Base-by-base conservation (phyloP, 805 yeast genomes). In the Wickerhamomyces queroliae region DNA sequence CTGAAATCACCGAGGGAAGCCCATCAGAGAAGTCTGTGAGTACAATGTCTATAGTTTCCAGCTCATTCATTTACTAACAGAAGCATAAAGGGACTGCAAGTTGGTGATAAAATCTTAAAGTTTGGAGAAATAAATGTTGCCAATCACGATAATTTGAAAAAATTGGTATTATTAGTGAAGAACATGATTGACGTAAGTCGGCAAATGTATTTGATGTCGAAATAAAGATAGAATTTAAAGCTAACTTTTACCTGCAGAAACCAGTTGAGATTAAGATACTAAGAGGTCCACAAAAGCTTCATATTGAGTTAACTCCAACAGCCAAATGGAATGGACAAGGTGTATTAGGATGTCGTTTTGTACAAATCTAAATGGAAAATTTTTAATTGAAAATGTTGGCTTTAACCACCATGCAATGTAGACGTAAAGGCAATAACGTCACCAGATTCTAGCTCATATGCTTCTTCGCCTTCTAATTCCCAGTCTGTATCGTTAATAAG, bases 401-500 rank as follows among this genome's bases (percentile, higher is more conserved):
- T 31, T 47, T 49, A 91, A 35, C 99, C 99, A 5, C 99, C 99
- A 52, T 91, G 99, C 44, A 91, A 66, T 4, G 99, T 93, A 31
- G 95, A 84, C 2, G 97, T 91, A 54, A 91, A 91, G 3, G 95
- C 78, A 29, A 91, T 72, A 18, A 76, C 69, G 59, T 91, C 99
- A 11, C 84, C 81, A 35, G 73, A 63, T 59, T 86, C 83, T 13
- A 93, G 59, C n/a, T 69, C 77, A 53, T 89, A 89, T 9, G 76
- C 83, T 50, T 86, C 89, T 60, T 82, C 89, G 10, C 88, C 98
- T 58, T 89, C 95, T 12, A 91, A 63, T 55, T 91, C 99, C 98
- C 98, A 91, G 63, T 91, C 99, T 0, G 95, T 80, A 57, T 91
- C 98, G 55, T 91, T 91, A 45, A 91, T 83, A 40, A 91, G 70